These are phyloP conservation scores for Trichoderma virens DNA, from an alignment of 495 filamentous ascomycete species.

Conservation along the genomic window DNA sequence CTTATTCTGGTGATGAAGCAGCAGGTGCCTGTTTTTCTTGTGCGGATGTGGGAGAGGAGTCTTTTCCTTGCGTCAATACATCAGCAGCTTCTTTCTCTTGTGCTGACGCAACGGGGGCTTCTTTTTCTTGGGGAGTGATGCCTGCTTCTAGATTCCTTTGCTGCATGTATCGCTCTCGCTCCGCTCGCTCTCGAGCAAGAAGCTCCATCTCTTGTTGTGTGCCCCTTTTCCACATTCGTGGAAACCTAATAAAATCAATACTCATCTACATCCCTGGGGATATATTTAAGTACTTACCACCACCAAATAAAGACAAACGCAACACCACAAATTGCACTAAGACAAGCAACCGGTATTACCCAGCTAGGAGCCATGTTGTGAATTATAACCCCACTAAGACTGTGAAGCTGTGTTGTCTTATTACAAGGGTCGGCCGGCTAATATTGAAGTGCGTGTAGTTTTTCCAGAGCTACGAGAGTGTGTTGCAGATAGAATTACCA, in stretches of 20 bases:
- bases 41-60: too few relatives aligned
- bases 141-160: not conserved
- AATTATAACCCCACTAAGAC: not conserved
- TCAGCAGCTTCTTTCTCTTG: too few relatives aligned
- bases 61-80: too few relatives aligned
- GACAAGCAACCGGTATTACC: not conserved
- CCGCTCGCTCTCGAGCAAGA: not conserved
- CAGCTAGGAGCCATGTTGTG: not conserved
- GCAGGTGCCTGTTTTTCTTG: too few relatives aligned
- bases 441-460: too few relatives aligned
- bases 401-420: not conserved
- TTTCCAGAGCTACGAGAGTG: too few relatives aligned
- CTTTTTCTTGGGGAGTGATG: not conserved
- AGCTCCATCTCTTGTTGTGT: not conserved
- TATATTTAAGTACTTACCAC: not conserved
- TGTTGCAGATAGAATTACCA: too few relatives aligned
- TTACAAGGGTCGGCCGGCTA: too few relatives aligned
- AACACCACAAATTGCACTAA: not conserved
- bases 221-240: not conserved
- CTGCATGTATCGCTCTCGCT: not conserved
- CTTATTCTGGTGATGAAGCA: too few relatives aligned
- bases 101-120: too few relatives aligned
- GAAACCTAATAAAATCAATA: not conserved
- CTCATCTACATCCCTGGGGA: not conserved
- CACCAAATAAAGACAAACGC: not conserved